Evolutionary conservation across 2,329 filamentous ascomycete species (phyloP), one percentile per base, ranked within the genome.

Genomic region (Arthrobotrys conoides): DNA sequence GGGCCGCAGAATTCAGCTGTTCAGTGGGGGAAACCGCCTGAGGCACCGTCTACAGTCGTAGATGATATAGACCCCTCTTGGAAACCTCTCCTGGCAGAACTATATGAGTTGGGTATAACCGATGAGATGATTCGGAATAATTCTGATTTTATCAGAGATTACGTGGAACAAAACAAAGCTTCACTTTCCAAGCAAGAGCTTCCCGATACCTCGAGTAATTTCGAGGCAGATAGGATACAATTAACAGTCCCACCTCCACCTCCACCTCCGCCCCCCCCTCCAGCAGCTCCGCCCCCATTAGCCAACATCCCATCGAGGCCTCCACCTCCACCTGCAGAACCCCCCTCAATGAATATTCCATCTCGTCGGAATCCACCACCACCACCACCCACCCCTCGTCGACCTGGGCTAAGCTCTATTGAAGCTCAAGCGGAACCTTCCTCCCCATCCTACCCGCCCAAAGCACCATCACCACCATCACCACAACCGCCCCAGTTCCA

Each of bases 121-220:
- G 89, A 90, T 82, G 90, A 91, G 81, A 88, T 91, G 83, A 90
- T 92, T 71, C 88, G 88, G 75, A 87, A 91, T 80, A 90, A 91
- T 82, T 87, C 89, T 1, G 90, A 90, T 70, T 92, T 92, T 81
- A 91, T 92, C 83, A 90, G 90, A 84, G 85, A 87, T 72, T 91
- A 91, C 82, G 89, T 91, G 80, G 88, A 90, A 82, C 88, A 91
- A 82, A 88, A 89, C 48, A 57, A 64, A 16, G 67, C 71, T 4
- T 78, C 73, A 18, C 67, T 76, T 48, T 80, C 83, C 49, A 83
- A 84, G 20, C 80, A 81, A 53, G 80, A 80, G 10, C 53, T 76
- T 20, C 69, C 77, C n/a, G 68, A 75, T 53, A 68, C 66, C 27
- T 63, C 55, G 48, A 71, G 22, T 27, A 53, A 24, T 61, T 51